Percentiles rank a stretch among this genome's conserved stretches.
These are phyloP conservation scores for Fulvia fulva DNA, from an alignment of 2,329 filamentous ascomycete genomes.

Conservation along the genomic window DNA sequence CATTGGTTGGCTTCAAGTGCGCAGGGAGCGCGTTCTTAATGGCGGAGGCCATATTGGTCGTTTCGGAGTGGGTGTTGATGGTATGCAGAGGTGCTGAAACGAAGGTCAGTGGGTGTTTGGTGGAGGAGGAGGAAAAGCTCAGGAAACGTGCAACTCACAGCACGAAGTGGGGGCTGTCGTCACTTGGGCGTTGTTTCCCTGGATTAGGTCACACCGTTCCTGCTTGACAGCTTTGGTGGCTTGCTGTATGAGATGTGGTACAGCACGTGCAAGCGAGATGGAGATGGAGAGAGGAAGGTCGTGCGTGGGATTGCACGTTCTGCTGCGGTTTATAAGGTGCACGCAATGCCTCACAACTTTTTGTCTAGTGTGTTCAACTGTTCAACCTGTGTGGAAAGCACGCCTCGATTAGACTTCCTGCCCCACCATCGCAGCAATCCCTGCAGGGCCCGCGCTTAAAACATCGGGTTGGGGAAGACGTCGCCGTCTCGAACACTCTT, in stretches of 20 bases:
- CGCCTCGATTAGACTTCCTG: background rate
- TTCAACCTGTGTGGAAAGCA: background rate
- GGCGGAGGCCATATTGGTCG: slow-evolving; percentile 43
- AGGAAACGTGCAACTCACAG: background rate
- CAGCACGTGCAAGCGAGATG: background rate
- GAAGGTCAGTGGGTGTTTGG: background rate
- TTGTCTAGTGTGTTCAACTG: background rate
- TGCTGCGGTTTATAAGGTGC: background rate
- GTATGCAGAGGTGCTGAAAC: background rate
- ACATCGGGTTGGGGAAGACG: background rate
- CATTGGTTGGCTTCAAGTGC: slow-evolving; percentile 67
- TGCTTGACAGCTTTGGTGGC: background rate
- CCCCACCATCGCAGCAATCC: background rate
- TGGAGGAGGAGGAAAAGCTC: background rate
- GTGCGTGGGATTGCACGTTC: background rate
- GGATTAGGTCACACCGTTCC: background rate
- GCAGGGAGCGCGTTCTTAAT: slow-evolving; percentile 74
- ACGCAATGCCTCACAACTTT: background rate
- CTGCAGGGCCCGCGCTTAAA: background rate
- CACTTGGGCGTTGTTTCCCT: background rate
- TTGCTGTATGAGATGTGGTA: background rate
- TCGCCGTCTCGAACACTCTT: background rate
- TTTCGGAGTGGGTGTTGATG: background rate
- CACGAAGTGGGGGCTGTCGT: background rate
- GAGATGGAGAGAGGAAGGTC: background rate